Evolutionary conservation across 2,329 filamentous ascomycete species (phyloP), one percentile per base, ranked within the genome.

Genomic region (Hymenoscyphus fraxineus): DNA sequence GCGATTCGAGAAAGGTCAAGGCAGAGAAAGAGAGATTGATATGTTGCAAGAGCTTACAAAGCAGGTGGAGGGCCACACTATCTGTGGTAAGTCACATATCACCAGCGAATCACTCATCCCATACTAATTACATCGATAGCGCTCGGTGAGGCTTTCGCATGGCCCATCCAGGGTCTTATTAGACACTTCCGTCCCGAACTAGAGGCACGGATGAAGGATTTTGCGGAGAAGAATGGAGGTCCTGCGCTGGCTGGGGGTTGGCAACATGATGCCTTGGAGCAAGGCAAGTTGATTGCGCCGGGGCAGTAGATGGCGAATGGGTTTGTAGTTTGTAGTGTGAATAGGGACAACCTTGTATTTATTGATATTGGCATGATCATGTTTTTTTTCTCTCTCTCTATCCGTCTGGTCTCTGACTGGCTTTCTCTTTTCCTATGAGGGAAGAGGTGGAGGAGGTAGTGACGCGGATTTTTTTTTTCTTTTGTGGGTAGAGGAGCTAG

Each of bases 31-130:
- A 67, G 95, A 99, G 81, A 99, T 99, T 77, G 95, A 99, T 78
- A 99, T 99, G 95, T 86, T 99, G 71, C 95, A 97, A 82, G 95
- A 99, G 83, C 82, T 99, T 72, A 99, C 95, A 68, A 99, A 99
- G 85, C 95, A 99, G 81, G 95, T 99, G 67, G 95, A 99, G 82
- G 95, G 95, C 12, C 95, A 99, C 83, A 98, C 95, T 58, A 99
- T 99, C 75, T 99, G 95, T 80, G 95, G 88, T 90, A 85, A 76
- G 87, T 82, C 58, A 12, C 3, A 22, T 51, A 10, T 22, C 55
- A 38, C 32, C 57, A 13, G 58, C 27, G n/a, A 57, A 32, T 12
- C 19, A 22, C 22, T 27, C n/a, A 35, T 54, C n/a, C 59, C 55
- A 67, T 69, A 54, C 71, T 69, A 59, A 66, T 66, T 12, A 54